Conservation (phyloP, 805 yeast genomes). For the Cyberlindnera xishuangbannaensis region DNA sequence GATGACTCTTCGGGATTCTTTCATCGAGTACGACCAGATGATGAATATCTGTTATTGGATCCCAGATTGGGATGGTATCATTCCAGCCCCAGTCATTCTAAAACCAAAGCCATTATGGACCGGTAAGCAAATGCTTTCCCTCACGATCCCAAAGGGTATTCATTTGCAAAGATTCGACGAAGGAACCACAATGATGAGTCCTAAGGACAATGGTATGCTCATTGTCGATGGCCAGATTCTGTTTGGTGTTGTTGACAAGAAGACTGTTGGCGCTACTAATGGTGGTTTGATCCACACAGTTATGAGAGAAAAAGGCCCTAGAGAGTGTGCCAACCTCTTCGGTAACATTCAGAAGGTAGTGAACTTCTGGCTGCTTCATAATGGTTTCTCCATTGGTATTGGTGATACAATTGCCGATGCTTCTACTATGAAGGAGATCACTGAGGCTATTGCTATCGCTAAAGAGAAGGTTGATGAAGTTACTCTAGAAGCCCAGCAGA, state of each 20-base stretch:
- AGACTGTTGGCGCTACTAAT: slow-evolving; percentile 96
- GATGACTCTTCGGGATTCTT: slow-evolving; percentile 85
- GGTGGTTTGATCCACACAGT: slow-evolving; percentile 98
- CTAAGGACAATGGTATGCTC: slow-evolving; percentile 93
- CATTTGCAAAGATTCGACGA: slow-evolving; percentile 93
- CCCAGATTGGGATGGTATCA: slow-evolving; percentile 97
- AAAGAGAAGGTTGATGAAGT: slow-evolving; percentile 92
- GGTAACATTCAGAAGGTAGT: slow-evolving; percentile 93
- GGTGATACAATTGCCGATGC: slow-evolving; percentile 99
- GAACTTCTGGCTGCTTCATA: slow-evolving; percentile 92
- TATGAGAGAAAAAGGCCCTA: slow-evolving; percentile 95
- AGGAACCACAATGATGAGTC: slow-evolving; percentile 73
- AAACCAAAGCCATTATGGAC: slow-evolving; percentile 97
- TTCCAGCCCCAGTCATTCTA: slow-evolving; percentile 90
- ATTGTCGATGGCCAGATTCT: slow-evolving; percentile 93
- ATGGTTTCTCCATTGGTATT: slow-evolving; percentile 97
- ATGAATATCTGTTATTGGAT: slow-evolving; percentile 97
- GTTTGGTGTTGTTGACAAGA: slow-evolving; percentile 97
- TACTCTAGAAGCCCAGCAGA: slow-evolving; percentile 86
- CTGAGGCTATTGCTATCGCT: slow-evolving; percentile 89
- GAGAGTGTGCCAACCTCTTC: slow-evolving; percentile 81
- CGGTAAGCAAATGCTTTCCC: slow-evolving; percentile 89
- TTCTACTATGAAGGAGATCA: slow-evolving; percentile 90
- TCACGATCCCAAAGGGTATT: slow-evolving; percentile 94
- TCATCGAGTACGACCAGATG: slow-evolving; percentile 87